These are phyloP conservation scores for Linnemannia elongata DNA, from an alignment of 192 early-diverging fungal genomes.

Conservation along the genomic window DNA sequence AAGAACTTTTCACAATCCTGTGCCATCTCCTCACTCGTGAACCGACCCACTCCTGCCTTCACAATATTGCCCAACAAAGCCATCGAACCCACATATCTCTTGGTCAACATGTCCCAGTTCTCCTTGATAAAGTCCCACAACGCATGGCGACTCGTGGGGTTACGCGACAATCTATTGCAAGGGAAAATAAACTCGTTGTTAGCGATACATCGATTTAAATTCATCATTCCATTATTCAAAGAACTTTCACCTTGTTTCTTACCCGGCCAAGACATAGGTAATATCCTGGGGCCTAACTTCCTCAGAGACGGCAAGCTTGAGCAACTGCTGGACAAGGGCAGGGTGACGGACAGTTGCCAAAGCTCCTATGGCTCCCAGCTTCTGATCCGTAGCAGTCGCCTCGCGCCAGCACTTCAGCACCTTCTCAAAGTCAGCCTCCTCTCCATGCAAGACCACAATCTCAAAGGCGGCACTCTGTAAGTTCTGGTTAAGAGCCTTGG, in stretches of 20 bases:
- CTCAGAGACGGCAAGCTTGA: constrained; percentile 75
- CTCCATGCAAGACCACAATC: constrained; percentile 75
- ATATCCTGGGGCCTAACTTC: constrained; percentile 83
- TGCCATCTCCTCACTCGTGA: constrained; percentile 67
- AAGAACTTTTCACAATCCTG: constrained; percentile 76
- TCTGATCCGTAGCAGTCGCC: constrained; percentile 74
- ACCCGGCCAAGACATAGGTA: constrained; percentile 63
- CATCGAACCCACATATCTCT: constrained; percentile 67
- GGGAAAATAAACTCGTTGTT: constrained; percentile 10
- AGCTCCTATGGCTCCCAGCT: constrained; percentile 72
- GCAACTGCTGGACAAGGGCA: constrained; percentile 69
- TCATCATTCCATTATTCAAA: neutral
- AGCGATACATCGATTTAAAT: neutral
- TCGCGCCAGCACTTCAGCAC: constrained; percentile 74
- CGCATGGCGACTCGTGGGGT: constrained; percentile 65
- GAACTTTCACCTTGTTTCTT: neutral
- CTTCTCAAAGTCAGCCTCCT: constrained; percentile 73
- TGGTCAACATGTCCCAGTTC: constrained; percentile 70
- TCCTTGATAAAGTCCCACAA: constrained; percentile 78
- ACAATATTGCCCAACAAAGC: constrained; percentile 62
- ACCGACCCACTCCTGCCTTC: constrained; percentile 60
- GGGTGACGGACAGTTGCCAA: constrained; percentile 70
- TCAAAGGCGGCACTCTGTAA: constrained; percentile 79
- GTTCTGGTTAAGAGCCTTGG: constrained; percentile 81
- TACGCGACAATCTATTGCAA: constrained; percentile 64